Evolutionary conservation across 768 basidiomycete species (phyloP).

Genomic region (Postia placenta): DNA sequence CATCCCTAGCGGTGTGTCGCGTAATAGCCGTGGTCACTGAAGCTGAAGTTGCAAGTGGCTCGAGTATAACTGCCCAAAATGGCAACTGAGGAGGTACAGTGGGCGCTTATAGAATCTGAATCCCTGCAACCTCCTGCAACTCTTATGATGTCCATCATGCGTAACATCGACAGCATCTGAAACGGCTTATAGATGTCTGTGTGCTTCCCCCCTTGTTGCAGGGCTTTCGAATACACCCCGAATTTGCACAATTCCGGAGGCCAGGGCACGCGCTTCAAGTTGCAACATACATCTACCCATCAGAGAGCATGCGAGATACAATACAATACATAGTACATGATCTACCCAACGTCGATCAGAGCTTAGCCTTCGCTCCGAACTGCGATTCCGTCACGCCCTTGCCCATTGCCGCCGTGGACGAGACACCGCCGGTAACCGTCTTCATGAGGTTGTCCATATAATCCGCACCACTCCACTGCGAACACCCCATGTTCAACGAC

Average conservation of each 20-base stretch:
- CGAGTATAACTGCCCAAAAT: background rate
- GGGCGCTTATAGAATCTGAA: no score
- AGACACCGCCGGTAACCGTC: constrained; percentile 96
- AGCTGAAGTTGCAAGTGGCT: background rate
- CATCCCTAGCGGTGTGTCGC: constrained; percentile 43
- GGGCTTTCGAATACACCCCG: no score
- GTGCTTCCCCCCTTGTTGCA: no score
- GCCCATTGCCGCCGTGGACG: constrained; percentile 99
- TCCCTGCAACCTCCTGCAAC: no score
- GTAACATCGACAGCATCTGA: background rate
- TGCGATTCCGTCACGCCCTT: constrained; percentile 91
- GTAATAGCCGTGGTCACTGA: background rate
- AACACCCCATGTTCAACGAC: background rate
- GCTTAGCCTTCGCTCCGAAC: constrained; percentile 45
- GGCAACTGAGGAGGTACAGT: background rate
- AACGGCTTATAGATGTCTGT: background rate
- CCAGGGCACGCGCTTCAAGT: no score
- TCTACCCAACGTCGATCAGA: constrained; percentile 24
- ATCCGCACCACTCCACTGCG: constrained; percentile 91
- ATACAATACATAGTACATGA: background rate
- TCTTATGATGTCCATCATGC: background rate
- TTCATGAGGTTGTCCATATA: constrained; percentile 88
- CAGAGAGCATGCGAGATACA: background rate
- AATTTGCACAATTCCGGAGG: no score
- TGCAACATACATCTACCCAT: no score